Percentiles rank a stretch among this genome's conserved stretches.
These are phyloP conservation scores for Macrophomina tecta DNA, from an alignment of 2,329 filamentous ascomycete genomes.

Conservation along the genomic window DNA sequence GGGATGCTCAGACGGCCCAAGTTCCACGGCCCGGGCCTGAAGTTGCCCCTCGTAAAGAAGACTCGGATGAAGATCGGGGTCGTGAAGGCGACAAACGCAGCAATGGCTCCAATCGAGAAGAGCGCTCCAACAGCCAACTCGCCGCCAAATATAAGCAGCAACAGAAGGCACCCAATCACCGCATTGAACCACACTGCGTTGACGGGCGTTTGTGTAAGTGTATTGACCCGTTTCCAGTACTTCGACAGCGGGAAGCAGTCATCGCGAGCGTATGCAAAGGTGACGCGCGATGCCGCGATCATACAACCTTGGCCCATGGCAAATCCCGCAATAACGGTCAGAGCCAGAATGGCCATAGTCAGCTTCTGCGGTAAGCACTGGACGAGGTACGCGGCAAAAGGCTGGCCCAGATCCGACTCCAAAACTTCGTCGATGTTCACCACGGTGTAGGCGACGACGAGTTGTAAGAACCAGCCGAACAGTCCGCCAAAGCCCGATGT, in stretches of 20 bases:
- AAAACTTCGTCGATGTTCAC: slow-evolving; percentile 66
- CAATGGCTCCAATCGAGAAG: slow-evolving; percentile 73
- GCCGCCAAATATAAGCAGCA: slow-evolving; percentile 70
- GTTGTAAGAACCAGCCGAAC: slow-evolving; percentile 75
- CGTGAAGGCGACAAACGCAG: slow-evolving; percentile 67
- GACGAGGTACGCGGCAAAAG: slow-evolving; percentile 72
- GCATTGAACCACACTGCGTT: slow-evolving; percentile 74
- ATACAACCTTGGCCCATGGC: slow-evolving; percentile 77
- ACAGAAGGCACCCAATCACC: slow-evolving; percentile 63
- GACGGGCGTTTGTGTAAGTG: slow-evolving; percentile 67
- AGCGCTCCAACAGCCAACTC: slow-evolving; percentile 68
- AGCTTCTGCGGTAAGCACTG: slow-evolving; percentile 67
- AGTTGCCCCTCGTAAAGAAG: slow-evolving; percentile 66
- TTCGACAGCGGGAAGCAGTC: slow-evolving; percentile 69
- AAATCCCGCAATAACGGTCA: slow-evolving; percentile 73
- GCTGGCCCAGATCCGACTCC: slow-evolving; percentile 68
- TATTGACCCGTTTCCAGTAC: slow-evolving; percentile 66
- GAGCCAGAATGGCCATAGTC: slow-evolving; percentile 66
- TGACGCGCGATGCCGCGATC: slow-evolving; percentile 70
- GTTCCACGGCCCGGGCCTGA: slow-evolving; percentile 72
- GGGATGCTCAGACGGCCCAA: slow-evolving; percentile 65
- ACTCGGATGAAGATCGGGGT: slow-evolving; percentile 65
- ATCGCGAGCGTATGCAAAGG: slow-evolving; percentile 75
- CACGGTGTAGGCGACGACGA: slow-evolving; percentile 75
- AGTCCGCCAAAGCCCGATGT: slow-evolving; percentile 70